Evolutionary conservation across 2,329 filamentous ascomycete species (phyloP).

Genomic region (Ophiostoma populinum): DNA sequence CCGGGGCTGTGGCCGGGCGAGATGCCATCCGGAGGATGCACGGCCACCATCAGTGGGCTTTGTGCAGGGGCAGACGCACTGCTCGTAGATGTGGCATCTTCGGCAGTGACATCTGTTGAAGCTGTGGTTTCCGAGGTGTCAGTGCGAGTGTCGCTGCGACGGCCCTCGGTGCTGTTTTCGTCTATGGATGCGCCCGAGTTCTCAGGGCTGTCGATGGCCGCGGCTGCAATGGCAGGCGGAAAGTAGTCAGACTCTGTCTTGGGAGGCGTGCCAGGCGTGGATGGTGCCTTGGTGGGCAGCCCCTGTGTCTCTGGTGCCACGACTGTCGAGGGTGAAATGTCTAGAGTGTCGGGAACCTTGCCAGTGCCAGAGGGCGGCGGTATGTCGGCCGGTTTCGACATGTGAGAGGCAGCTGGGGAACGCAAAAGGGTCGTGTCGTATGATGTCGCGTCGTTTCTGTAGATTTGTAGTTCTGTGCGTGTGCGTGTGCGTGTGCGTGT

Average conservation of each 20-base stretch:
- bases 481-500: too few relatives aligned
- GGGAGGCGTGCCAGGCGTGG: conserved; percentile 8
- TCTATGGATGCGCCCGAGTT: conserved; percentile 2
- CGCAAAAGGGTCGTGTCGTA: background rate
- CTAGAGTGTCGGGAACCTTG: conserved; percentile 23
- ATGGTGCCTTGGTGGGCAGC: conserved; percentile 12
- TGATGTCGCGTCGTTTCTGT: too few relatives aligned
- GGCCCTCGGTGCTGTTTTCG: background rate
- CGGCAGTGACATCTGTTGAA: too few relatives aligned
- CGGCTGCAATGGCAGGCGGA: conserved; percentile 6
- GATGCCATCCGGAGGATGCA: background rate
- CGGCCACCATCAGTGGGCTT: background rate
- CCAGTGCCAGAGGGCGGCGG: conserved; percentile 5
- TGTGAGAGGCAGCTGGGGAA: background rate
- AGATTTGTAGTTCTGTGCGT: too few relatives aligned
- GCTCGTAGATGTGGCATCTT: conserved; percentile 1
- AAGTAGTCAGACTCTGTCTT: conserved; percentile 14
- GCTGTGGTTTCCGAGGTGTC: conserved; percentile 3
- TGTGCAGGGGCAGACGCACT: background rate
- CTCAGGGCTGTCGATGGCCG: background rate
- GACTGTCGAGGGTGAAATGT: conserved; percentile 25
- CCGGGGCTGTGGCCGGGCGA: background rate
- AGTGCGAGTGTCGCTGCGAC: conserved; percentile 2
- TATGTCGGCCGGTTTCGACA: background rate
- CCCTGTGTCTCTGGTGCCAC: too few relatives aligned